These are phyloP conservation scores for Penicillium manginii DNA, from an alignment of 495 filamentous ascomycete species.

Conservation along the genomic window DNA sequence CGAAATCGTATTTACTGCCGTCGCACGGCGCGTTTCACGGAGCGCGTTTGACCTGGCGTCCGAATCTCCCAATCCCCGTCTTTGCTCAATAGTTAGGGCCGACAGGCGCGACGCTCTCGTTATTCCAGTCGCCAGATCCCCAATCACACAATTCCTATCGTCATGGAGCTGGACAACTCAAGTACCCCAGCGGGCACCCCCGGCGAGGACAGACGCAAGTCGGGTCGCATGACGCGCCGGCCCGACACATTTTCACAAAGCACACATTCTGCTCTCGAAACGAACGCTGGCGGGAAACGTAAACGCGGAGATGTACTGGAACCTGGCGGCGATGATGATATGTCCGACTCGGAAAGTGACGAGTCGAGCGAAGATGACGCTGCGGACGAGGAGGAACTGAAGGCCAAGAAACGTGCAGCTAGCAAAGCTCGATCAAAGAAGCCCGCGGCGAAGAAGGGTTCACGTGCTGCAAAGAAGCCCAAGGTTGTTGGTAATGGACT, in stretches of 20 bases:
- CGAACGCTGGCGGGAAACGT: conserved; percentile 47
- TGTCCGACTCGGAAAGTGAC: conserved; percentile 55
- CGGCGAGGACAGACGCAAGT: conserved; percentile 71
- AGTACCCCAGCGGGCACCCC: conserved; percentile 32
- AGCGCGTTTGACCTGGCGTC: conserved; percentile 29
- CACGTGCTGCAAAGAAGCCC: conserved; percentile 49
- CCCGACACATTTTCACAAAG: conserved; percentile 66
- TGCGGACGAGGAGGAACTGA: conserved; percentile 68
- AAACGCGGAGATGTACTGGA: conserved; percentile 51
- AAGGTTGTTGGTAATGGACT: conserved; percentile 65
- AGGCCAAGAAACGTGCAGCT: conserved; percentile 56
- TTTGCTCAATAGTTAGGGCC: not conserved
- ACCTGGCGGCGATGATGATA: conserved; percentile 44
- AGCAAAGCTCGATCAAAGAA: conserved; percentile 65
- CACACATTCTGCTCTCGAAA: conserved; percentile 26
- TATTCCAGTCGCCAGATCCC: conserved; percentile 11
- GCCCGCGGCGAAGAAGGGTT: conserved; percentile 42
- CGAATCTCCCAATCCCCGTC: conserved; percentile 4
- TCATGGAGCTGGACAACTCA: conserved; percentile 44
- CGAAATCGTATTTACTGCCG: conserved; percentile 19
- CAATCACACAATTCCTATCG: conserved; percentile 4
- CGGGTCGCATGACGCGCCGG: conserved; percentile 77
- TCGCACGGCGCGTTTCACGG: conserved; percentile 33
- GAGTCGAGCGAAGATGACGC: conserved; percentile 54
- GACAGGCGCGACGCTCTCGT: conserved; percentile 2